A percentile compares a stretch with the other conserved stretches of the same genome.
Evolutionary conservation across 1,284 basidiomycete genomes (phyloP).

Genomic region (Leccinum pachyderme): DNA sequence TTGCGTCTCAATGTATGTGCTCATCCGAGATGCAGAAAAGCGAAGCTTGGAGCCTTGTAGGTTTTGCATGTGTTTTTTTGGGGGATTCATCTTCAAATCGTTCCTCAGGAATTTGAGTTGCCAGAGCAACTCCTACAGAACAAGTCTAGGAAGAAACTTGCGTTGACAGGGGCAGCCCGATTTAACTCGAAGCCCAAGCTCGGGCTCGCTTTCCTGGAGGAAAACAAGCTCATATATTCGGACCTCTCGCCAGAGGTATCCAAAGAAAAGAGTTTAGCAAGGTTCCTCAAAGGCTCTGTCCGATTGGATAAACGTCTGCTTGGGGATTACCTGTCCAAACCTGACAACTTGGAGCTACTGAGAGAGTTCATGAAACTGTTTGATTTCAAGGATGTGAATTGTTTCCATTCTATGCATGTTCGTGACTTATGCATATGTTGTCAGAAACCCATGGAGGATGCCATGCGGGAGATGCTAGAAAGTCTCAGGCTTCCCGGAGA

Average conservation of each 20-base stretch:
- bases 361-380: constrained; percentile 89
- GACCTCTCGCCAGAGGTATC: constrained; percentile 58
- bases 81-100: not conserved
- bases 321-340: constrained; percentile 91
- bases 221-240: constrained; percentile 80
- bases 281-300: constrained; percentile 84
- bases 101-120: constrained; percentile 48
- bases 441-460: constrained; percentile 92
- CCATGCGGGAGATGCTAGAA: constrained; percentile 92
- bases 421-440: constrained; percentile 9
- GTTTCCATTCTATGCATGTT: constrained; percentile 1
- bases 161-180: constrained; percentile 80
- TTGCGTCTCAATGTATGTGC: constrained; percentile 8
- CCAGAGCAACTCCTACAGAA: constrained; percentile 62
- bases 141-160: constrained; percentile 86
- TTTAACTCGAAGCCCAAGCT: constrained; percentile 98
- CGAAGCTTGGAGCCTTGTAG: constrained; percentile 64
- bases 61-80: constrained; percentile 17
- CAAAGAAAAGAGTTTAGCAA: constrained; percentile 67
- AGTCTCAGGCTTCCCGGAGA: constrained; percentile 96
- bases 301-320: constrained; percentile 91
- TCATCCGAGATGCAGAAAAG: constrained; percentile 33
- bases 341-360: constrained; percentile 84
- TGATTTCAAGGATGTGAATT: constrained; percentile 84
- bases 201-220: constrained; percentile 88